Base-by-base conservation (phyloP, 768 basidiomycete species). In the Leccinellum albellum region DNA sequence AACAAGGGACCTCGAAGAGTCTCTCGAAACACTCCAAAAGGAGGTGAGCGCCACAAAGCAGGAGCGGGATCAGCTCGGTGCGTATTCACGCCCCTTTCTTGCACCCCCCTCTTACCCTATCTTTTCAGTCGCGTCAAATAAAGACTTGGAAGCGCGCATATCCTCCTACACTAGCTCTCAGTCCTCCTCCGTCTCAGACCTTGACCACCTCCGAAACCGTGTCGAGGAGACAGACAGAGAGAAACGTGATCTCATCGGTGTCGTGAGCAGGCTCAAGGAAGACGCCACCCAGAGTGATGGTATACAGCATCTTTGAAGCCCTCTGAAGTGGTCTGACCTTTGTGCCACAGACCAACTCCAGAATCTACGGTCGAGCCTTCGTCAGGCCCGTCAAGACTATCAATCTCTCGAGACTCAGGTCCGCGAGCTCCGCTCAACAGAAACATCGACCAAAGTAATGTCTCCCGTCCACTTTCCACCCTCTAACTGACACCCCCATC, bases 191-290 rank as follows among this genome's bases (percentile, higher is more conserved):
- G 84, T 85, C 4, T 73, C 78, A 1, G 88, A 88, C 66, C 69
- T 84, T 8, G 85, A 84, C 33, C 69, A 74, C 6, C 67, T 91
- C 35, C 84, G 79, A 61, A 79, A 73, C 54, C 82, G 83, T 37
- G 73, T 88, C 4, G 85, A 91, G 21, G 89, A 91, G 58, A 81
- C 82, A 1, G 92, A 97, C 61, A 81, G 89, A 53, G 95, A 97
- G 77, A 97, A 97, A 73, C 84, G 93, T 32, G 92, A 95, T 60
- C 80, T 97, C 48, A 78, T 95, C 44, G 84, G 82, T 28, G 88
- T 94, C 45, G 83, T 94, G 5, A 93, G 89, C 69, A 81, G 90
- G 53, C 73, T 94, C 60, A 89, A 92, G 69, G 84, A 90, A 64
- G 89, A 94, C 58, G 77, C 79, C 42, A 66, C 79, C 8, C 83